Evolutionary conservation across 2,329 filamentous ascomycete genomes (phyloP), one percentile per base, ranked within the genome.

Genomic region (Penicillium occitanis): DNA sequence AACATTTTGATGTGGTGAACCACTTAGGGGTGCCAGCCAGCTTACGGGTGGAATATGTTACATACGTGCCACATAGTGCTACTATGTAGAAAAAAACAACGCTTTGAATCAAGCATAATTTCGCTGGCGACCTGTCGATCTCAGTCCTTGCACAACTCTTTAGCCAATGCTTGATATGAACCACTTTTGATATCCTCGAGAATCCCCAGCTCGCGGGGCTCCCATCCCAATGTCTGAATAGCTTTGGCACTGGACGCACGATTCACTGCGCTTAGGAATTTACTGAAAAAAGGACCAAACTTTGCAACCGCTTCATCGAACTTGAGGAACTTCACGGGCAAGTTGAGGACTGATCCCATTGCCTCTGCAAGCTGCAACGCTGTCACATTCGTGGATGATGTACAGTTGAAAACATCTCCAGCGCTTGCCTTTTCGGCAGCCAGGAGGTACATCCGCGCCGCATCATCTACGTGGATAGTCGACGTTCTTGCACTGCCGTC

Each of bases 381-480:
- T 5, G 75, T 76, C 2, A 81, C 70, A 44, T 75, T 61, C 2
- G 75, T 81, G 53, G 69, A 66, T 4, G 70, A 71, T 3, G 70
- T 66, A 48, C 64, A 71, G 67, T 82, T 81, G 70, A 77, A 83
- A 0, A 74, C 59, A 4, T 75, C 74, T 1, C 78, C 77, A 2
- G 74, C 68, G 25, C 70, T 68, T 1, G 70, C 76, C 33, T 60
- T 57, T 66, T 80, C 71, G 0, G 75, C 72, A 0, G 75, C 77
- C 0, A 79, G 73, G 8, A 83, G 70, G 64, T 79, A 82, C 25
- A 82, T 68, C 2, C 73, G 66, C 6, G 80, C 81, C 4, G 78
- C 80, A 70, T 83, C 82, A 35, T 82, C 77, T 1, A 83, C 77
- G 66, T 84, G 77, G 17, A 81, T 76, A 0, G 70, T 70, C 2